Evolutionary conservation across 192 early-diverging fungal genomes (phyloP).

Genomic region (Backusella circina): DNA sequence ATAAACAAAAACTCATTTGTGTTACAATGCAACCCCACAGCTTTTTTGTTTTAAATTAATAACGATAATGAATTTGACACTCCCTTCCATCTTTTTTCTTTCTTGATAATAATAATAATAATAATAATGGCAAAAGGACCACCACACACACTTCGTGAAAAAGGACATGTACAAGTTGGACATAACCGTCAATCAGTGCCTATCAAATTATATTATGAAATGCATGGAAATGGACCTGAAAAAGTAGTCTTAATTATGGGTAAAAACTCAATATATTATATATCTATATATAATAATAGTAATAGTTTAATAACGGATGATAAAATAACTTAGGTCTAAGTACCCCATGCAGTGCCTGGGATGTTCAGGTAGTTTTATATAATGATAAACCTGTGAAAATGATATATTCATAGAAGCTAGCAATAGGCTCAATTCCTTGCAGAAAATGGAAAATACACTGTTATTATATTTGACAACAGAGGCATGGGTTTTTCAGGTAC

Average conservation of each 20-base stretch:
- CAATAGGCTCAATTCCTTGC: conserved; percentile 64
- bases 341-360: conserved; percentile 38
- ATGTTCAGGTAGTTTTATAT: conserved; percentile 26
- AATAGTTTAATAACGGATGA: neutral
- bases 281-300: neutral
- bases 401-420: neutral
- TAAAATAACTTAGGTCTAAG: conserved; percentile 6
- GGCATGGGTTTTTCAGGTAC: conserved; percentile 65
- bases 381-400: neutral
- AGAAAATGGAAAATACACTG: conserved; percentile 59
- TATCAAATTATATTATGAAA: conserved; percentile 74
- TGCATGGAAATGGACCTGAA: conserved; percentile 67
- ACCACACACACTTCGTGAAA: conserved; percentile 15
- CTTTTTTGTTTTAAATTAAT: neutral
- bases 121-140: neutral
- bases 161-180: conserved; percentile 41
- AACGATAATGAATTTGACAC: neutral
- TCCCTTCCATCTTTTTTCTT: neutral
- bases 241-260: conserved; percentile 78
- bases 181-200: conserved; percentile 31
- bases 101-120: neutral
- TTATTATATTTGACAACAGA: conserved; percentile 83
- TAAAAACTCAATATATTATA: conserved; percentile 5
- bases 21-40: neutral
- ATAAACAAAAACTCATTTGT: neutral